A percentile compares a stretch with the other conserved stretches of the same genome.
These are phyloP conservation scores for Ballota nigra DNA, from an alignment of 257 asterid genomes.

Conservation along the genomic window DNA sequence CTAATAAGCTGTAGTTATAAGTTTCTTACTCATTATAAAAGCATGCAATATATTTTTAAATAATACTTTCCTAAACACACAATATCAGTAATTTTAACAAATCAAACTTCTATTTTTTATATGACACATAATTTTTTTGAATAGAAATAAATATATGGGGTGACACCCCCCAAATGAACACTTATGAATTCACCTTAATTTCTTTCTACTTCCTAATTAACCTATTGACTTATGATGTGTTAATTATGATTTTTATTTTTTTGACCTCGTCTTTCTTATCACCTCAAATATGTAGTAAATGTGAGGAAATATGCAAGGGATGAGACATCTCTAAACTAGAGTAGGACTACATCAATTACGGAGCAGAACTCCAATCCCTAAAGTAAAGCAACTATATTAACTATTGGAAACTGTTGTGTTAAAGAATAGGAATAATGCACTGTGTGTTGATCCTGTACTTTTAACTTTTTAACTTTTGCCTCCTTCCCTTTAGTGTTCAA, in stretches of 20 bases:
- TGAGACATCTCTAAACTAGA: no score
- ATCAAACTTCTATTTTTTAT: background rate
- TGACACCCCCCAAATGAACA: no score
- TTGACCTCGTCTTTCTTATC: no score
- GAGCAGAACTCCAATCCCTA: background rate
- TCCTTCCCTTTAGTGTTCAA: background rate
- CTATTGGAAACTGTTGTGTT: background rate
- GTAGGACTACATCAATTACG: background rate
- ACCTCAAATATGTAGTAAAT: no score
- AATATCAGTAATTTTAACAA: background rate
- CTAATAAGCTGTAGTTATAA: background rate
- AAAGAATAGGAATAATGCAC: background rate
- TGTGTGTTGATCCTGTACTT: background rate
- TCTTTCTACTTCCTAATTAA: no score
- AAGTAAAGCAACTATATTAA: background rate
- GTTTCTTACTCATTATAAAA: background rate
- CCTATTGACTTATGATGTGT: no score
- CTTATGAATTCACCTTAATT: no score
- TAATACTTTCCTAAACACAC: background rate
- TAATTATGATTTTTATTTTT: no score
- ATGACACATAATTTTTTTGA: no score
- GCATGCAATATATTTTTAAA: background rate
- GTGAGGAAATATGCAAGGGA: background rate
- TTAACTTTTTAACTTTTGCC: background rate
- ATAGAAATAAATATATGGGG: no score